Evolutionary conservation across 768 basidiomycete species (phyloP).

Genomic region (Clathrus columnatus): DNA sequence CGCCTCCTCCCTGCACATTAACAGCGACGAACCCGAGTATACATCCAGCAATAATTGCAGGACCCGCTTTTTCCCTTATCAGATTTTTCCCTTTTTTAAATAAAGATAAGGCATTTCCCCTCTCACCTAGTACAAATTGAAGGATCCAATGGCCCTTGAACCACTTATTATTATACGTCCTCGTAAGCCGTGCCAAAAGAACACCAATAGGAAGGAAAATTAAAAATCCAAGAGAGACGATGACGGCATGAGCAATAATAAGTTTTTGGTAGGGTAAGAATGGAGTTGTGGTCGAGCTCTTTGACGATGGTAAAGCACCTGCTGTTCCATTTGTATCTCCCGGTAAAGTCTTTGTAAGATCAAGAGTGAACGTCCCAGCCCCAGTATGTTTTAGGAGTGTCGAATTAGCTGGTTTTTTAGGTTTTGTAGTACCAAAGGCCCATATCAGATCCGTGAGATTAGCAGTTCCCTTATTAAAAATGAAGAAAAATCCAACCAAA

Average conservation of each 20-base stretch:
- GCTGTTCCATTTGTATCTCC: slow-evolving; percentile 8
- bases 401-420: slow-evolving; percentile 38
- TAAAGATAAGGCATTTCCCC: neutral
- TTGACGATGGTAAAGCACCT: slow-evolving; percentile 10
- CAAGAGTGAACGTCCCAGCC: slow-evolving; percentile 32
- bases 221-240: slow-evolving; percentile 43
- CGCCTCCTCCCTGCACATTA: slow-evolving; percentile 25
- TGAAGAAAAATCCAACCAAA: neutral
- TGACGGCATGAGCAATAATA: slow-evolving; percentile 46
- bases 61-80: slow-evolving; percentile 33
- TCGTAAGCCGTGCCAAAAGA: slow-evolving; percentile 43
- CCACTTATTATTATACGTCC: slow-evolving; percentile 43
- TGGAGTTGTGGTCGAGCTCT: slow-evolving; percentile 19
- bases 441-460: slow-evolving; percentile 44
- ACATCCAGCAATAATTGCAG: slow-evolving; percentile 34
- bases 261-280: slow-evolving; percentile 39
- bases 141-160: slow-evolving; percentile 43
- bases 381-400: slow-evolving; percentile 39
- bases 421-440: slow-evolving; percentile 45
- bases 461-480: slow-evolving; percentile 17
- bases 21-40: slow-evolving; percentile 37
- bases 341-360: slow-evolving; percentile 36
- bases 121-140: slow-evolving; percentile 41
- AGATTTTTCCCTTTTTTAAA: neutral
- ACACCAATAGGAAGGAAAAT: slow-evolving; percentile 45